A percentile compares a stretch with the other conserved stretches of the same genome.
Conservation (phyloP, 2,329 filamentous ascomycete species). For the Colletotrichum falcatum region DNA sequence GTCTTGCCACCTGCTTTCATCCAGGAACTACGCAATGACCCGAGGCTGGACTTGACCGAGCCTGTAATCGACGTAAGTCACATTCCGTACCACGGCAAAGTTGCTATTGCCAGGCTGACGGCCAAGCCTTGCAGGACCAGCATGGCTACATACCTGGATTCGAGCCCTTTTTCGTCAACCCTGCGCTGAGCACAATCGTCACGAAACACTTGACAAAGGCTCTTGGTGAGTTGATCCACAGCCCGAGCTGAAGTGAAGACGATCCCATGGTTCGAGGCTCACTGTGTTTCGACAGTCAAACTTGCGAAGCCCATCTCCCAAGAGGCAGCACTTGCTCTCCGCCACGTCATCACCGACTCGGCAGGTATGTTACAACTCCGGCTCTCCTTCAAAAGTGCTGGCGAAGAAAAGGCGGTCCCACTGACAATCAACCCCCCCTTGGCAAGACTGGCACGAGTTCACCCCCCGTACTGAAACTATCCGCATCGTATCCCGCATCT, state of each 20-base stretch:
- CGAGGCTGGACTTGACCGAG: slow-evolving; percentile 1
- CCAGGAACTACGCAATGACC: slow-evolving; percentile 24
- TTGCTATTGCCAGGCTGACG: not conserved
- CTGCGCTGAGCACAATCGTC: not conserved
- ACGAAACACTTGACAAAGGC: slow-evolving; percentile 28
- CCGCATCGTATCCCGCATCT: slow-evolving; percentile 40
- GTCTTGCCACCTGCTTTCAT: slow-evolving; percentile 22
- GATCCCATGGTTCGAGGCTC: not conserved
- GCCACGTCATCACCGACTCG: slow-evolving; percentile 3
- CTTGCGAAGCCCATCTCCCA: slow-evolving; percentile 30
- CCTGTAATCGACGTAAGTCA: slow-evolving; percentile 12
- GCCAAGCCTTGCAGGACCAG: not conserved
- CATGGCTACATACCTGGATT: slow-evolving; percentile 26
- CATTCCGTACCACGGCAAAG: fast-evolving
- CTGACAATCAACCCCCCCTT: not conserved
- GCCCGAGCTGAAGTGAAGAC: no score
- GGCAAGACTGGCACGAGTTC: slow-evolving; percentile 40
- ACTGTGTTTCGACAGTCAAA: not conserved
- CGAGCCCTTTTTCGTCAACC: slow-evolving; percentile 2
- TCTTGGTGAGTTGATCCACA: not conserved
- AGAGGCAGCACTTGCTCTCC: slow-evolving; percentile 8
- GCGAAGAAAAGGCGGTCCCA: not conserved
- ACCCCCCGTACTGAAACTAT: slow-evolving; percentile 20
- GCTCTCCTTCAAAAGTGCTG: fast-evolving
- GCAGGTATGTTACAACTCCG: not conserved